A percentile compares a stretch with the other conserved stretches of the same genome.
Conservation (phyloP, 352 stramenopile species). For the Phytopythium montanum region DNA sequence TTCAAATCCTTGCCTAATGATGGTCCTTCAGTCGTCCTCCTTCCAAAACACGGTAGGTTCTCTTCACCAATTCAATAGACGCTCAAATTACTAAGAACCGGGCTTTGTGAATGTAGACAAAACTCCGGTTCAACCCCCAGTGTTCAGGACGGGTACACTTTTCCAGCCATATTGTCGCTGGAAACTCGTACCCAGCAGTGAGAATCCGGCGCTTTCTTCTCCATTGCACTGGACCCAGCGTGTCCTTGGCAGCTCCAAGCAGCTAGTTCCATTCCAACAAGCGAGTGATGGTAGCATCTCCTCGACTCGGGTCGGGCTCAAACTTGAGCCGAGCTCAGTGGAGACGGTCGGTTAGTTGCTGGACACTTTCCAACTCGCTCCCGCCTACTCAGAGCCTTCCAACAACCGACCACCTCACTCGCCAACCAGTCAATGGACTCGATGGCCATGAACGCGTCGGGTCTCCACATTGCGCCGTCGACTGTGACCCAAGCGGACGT, state of each 20-base stretch:
- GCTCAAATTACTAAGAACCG: neutral
- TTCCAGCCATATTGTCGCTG: neutral
- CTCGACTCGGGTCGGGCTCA: neutral
- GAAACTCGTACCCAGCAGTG: neutral
- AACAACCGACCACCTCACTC: neutral
- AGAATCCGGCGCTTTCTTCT: neutral
- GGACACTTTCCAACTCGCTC: conserved; percentile 7
- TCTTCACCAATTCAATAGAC: neutral
- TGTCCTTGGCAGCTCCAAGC: neutral
- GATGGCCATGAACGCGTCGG: neutral
- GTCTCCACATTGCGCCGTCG: conserved; percentile 3
- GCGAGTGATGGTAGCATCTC: neutral
- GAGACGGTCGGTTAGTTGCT: neutral
- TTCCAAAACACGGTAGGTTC: neutral
- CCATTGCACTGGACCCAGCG: neutral
- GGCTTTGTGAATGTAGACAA: neutral
- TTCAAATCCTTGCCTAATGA: neutral
- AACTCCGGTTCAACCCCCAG: neutral
- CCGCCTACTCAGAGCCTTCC: neutral
- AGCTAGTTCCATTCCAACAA: neutral
- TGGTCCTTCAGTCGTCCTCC: neutral
- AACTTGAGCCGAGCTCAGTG: neutral
- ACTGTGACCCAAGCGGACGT: conserved; percentile 9
- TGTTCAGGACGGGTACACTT: neutral
- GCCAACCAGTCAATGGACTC: neutral